Conservation (phyloP, 305 asterid species). For the Fraxinus dipetala region DNA sequence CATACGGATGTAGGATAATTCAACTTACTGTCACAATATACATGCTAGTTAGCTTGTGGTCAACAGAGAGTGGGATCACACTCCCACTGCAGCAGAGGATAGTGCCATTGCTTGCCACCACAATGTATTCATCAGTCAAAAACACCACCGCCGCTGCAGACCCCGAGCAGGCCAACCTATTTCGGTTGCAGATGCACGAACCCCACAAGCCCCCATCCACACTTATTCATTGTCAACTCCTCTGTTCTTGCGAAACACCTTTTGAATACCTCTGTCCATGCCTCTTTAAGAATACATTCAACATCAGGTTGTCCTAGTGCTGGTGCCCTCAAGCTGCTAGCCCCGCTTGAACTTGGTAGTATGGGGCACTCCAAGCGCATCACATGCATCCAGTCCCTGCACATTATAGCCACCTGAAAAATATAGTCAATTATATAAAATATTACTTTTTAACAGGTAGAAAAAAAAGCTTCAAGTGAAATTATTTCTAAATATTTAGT, state of each 20-base stretch:
- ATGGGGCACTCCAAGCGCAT: background rate
- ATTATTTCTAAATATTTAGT: background rate
- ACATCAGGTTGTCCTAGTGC: background rate
- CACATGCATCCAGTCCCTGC: conserved; percentile 38
- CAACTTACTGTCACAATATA: background rate
- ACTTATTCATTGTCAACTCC: conserved; percentile 25
- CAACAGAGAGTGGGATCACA: conserved; percentile 43
- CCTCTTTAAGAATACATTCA: conserved; percentile 6
- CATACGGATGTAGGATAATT: background rate
- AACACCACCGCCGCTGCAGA: conserved; percentile 50
- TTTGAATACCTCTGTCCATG: conserved; percentile 31
- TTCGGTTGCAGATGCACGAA: conserved; percentile 31
- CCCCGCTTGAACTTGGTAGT: background rate
- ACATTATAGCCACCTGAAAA: conserved; percentile 36
- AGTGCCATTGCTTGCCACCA: conserved; percentile 55
- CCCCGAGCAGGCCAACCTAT: conserved; percentile 20
- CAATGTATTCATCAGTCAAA: conserved; percentile 31
- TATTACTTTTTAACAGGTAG: background rate
- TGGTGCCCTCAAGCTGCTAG: background rate
- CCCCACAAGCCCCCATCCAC: conserved; percentile 28
- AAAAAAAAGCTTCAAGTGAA: background rate
- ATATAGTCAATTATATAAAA: background rate
- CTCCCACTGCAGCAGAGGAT: conserved; percentile 39
- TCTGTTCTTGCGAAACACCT: conserved; percentile 37
- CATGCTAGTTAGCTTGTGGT: conserved; percentile 45